Conservation (phyloP, 345 rosid genomes). For the Euphorbia pulcherrima region DNA sequence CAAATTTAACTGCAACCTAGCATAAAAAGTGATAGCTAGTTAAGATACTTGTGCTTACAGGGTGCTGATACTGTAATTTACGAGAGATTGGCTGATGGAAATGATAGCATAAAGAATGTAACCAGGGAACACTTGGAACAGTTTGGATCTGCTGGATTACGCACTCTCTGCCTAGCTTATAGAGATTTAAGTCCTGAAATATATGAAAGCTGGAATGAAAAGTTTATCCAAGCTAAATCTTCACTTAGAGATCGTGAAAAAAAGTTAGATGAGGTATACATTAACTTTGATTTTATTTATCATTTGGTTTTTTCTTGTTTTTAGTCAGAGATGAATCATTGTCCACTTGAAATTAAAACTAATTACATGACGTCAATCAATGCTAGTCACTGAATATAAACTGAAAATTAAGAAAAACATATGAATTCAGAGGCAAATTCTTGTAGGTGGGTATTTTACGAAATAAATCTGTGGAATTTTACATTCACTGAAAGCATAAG, state of each 20-base stretch:
- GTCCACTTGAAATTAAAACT: background rate
- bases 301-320: background rate
- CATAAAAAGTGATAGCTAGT: slow-evolving; percentile 30
- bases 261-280: slow-evolving; percentile 88
- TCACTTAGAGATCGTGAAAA: slow-evolving; percentile 91
- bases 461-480: background rate
- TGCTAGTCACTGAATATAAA: background rate
- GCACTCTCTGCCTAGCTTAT: slow-evolving; percentile 97
- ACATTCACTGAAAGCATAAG: background rate
- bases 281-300: background rate
- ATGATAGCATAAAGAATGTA: slow-evolving; percentile 62
- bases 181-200: slow-evolving; percentile 63
- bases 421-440: background rate
- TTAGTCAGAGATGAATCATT: background rate
- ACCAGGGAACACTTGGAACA: slow-evolving; percentile 86
- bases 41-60: slow-evolving; percentile 43
- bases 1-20: slow-evolving; percentile 11
- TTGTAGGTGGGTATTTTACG: background rate
- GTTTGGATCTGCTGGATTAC: slow-evolving; percentile 94
- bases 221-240: slow-evolving; percentile 94
- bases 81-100: slow-evolving; percentile 78
- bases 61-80: slow-evolving; percentile 97
- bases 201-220: slow-evolving; percentile 95
- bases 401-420: background rate
- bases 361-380: background rate